Evolutionary conservation across 805 yeast species (phyloP), one percentile per base, ranked within the genome.

Genomic region (Yamadazyma kitorensis): DNA sequence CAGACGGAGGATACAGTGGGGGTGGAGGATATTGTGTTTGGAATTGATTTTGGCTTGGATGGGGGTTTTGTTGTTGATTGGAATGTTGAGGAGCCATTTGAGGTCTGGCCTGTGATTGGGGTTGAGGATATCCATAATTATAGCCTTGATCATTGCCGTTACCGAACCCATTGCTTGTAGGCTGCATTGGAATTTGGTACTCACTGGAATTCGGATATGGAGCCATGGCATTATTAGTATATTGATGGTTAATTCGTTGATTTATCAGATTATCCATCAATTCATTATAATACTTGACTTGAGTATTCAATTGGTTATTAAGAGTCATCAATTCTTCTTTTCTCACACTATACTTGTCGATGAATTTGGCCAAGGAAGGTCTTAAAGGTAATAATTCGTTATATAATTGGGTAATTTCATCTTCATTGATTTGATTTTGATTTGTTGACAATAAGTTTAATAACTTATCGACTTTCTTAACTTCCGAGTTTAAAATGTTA

Each of bases 311-410:
- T 43, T 85, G 83, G 41, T 75, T 74, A 49, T 86, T 82, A 47
- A 91, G 66, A 14, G 76, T 76, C 41, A 79, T 64, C 40, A 91
- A 64, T 43, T 91, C 97, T 47, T 88, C 85, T 52, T 83, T 78
- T 49, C 86, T 76, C 28, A 76, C 72, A 23, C 86, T 73, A 56
- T 86, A 84, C 55, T 85, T 78, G 37, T 86, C 96, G 42, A 93
- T 77, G 48, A 80, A 62, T 49, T 76, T 76, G 11, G 86, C 86
- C 40, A 93, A 67, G 41, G 78, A 74, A 0, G 88, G 86, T 43
- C 95, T 78, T 31, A 86, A 63, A 4, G 88, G 78, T 12, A 83
- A 73, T 1, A 88, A 69, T 10, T 78, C 72, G 33, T 87, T 86
- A 54, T 89, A 85, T 40, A 86, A 62, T 21, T 68, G 65, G 40